Evolutionary conservation across 257 asterid genomes (phyloP).

Genomic region (Jaltomata sinuosa): DNA sequence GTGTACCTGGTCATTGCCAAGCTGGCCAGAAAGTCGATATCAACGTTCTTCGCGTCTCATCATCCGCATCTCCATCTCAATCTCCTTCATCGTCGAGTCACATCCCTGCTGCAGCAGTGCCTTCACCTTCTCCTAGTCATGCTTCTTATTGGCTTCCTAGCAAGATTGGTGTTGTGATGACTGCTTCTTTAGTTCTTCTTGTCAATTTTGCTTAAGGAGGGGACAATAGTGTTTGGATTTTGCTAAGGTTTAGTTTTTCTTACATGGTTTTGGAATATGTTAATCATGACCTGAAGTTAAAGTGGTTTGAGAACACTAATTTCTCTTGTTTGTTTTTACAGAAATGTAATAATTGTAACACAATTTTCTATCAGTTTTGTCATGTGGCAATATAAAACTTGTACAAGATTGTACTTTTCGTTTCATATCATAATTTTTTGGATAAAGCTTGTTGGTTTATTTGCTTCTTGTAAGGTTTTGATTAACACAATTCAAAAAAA

Average conservation of each 20-base stretch:
- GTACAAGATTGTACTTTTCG: neutral
- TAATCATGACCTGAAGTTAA: constrained; percentile 8
- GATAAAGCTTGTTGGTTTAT: neutral
- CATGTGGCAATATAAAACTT: neutral
- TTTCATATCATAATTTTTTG: neutral
- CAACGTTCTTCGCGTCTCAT: constrained; percentile 37
- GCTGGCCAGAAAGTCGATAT: constrained; percentile 79
- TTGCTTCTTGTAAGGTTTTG: neutral
- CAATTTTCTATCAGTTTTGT: constrained; percentile 27
- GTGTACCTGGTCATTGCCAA: constrained; percentile 82
- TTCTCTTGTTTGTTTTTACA: neutral
- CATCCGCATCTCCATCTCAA: constrained; percentile 25
- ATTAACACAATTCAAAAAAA: too few species aligned
- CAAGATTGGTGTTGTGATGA: constrained; percentile 3
- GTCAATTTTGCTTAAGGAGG: neutral
- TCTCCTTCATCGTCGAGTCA: constrained; percentile 21
- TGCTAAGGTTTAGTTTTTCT: neutral
- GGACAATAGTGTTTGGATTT: neutral
- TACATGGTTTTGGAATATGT: constrained; percentile 10
- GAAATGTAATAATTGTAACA: constrained; percentile 12
- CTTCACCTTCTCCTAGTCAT: constrained; percentile 47
- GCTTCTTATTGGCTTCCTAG: constrained; percentile 14
- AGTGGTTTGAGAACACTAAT: neutral
- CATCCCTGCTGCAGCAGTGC: constrained; percentile 22
- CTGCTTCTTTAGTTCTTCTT: constrained; percentile 10